phyloP scores from a whole-genome alignment of 2,329 filamentous ascomycete genomes.

The Cadophora sp. region DNA sequence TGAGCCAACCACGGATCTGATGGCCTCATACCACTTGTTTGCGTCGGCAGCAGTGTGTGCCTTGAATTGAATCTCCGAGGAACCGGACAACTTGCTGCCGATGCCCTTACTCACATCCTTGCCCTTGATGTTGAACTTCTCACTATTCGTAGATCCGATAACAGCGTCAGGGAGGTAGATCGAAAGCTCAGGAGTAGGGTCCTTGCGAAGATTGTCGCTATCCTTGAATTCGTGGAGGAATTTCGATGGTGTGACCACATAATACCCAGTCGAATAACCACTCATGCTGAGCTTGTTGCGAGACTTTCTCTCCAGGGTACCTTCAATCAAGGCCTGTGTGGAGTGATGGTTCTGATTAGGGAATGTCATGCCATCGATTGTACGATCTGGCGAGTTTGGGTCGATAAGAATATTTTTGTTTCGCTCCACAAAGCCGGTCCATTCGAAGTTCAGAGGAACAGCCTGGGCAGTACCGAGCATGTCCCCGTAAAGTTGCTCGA shows the following conservation, averaged over 20 bases:
- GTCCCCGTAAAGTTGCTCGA: conserved; percentile 80
- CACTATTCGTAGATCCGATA: conserved; percentile 73
- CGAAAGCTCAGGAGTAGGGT: conserved; percentile 84
- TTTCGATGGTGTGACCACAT: conserved; percentile 86
- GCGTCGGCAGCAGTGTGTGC: conserved; percentile 82
- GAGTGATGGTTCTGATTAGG: conserved; percentile 86
- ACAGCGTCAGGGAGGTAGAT: conserved; percentile 92
- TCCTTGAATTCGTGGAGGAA: conserved; percentile 98
- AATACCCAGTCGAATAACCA: conserved; percentile 83
- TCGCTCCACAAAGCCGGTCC: conserved; percentile 81
- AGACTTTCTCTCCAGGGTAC: conserved; percentile 87
- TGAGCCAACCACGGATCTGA: conserved; percentile 48
- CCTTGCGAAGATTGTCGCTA: conserved; percentile 73
- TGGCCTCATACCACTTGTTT: conserved; percentile 82
- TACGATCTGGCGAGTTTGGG: conserved; percentile 75
- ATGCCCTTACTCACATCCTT: conserved; percentile 87
- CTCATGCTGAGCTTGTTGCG: conserved; percentile 79
- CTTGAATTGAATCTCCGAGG: conserved; percentile 85
- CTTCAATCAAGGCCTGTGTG: conserved; percentile 85
- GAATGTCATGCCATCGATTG: conserved; percentile 77
- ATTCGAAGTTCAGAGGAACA: conserved; percentile 87
- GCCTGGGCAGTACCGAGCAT: conserved; percentile 79
- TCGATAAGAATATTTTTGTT: conserved; percentile 78
- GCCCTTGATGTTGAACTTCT: conserved; percentile 94
- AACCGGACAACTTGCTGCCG: conserved; percentile 80